These are phyloP conservation scores for Xylaria sp. DNA, from an alignment of 2,329 filamentous ascomycete genomes.

Conservation along the genomic window DNA sequence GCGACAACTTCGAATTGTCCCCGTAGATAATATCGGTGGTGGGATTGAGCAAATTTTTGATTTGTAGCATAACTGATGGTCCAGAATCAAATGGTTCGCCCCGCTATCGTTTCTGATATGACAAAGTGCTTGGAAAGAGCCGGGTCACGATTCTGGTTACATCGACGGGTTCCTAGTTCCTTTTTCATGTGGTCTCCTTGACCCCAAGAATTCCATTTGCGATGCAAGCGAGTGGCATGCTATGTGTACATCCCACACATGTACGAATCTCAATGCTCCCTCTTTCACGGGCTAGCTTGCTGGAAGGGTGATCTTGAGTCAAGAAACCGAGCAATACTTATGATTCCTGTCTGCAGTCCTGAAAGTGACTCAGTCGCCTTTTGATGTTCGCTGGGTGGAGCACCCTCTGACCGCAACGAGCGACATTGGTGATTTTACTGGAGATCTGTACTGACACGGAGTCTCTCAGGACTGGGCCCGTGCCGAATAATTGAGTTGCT, in stretches of 20 bases:
- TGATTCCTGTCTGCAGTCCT: neutral
- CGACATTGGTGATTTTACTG: neutral
- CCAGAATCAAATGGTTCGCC: slow-evolving; percentile 17
- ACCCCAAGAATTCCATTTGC: slow-evolving; percentile 18
- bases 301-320: neutral
- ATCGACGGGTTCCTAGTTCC: slow-evolving; percentile 11
- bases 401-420: neutral
- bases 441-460: slow-evolving; percentile 5
- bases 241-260: slow-evolving; percentile 13
- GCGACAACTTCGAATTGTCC: neutral
- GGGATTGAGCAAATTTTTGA: slow-evolving; percentile 22
- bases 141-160: slow-evolving; percentile 15
- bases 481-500: neutral
- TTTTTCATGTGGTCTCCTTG: slow-evolving; percentile 1
- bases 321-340: neutral
- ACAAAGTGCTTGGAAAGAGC: slow-evolving; percentile 16
- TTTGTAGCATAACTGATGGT: slow-evolving; percentile 12
- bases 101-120: slow-evolving; percentile 21
- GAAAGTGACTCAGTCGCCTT: neutral
- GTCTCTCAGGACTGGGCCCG: neutral
- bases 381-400: neutral
- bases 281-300: neutral
- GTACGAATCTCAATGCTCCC: neutral
- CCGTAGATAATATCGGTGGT: neutral
- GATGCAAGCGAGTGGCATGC: slow-evolving; percentile 19